Base-by-base conservation (phyloP, 163 green algal species). In the Picocystis sp. region DNA sequence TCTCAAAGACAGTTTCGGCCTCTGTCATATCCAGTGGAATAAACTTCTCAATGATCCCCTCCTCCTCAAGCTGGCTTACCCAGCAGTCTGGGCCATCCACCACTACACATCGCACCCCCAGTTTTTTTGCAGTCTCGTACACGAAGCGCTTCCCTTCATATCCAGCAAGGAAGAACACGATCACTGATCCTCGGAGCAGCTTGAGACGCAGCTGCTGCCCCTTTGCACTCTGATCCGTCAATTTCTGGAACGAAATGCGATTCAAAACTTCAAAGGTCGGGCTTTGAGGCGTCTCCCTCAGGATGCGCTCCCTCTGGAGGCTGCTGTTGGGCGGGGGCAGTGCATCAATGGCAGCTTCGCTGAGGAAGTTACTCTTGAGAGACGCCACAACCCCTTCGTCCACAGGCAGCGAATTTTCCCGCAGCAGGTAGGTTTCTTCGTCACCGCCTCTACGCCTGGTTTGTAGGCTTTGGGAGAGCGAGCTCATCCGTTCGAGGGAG, bases 21-120 rank as follows among this genome's bases (percentile, higher is more conserved):
- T 92, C 79, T 25, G 54, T 67, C 61, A 93, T 92, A 66, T 94
- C 84, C 19, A 94, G 64, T 23, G 69, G 64, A 6, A 88, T 58
- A 58, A 89, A 93, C 51, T 79, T 75, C 52, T 86, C 74, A 14
- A 89, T 74, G 15, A 84, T 63, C n/a, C 75, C 77, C 55, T 94
- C 79, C 19, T 71, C 53, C 47, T 76, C 65, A 52, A 94, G 61
- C 41, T 67, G 55, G 3, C 3, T 22, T 19, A 45, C 50, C 47
- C 56, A 71, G 41, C 65, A 80, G 66, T 93, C 83, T 22, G 75
- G 77, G 2, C 76, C 80, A 57, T 94, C 82, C 42, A 94, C 67
- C 15, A 94, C 66, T 12, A 92, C 69, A 17, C 50, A 64, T 11
- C 73, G 61, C 24, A 92, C 63, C 17, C 83, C 83, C 43, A 93